Base-by-base conservation (phyloP, 371 early-diverging fungal genomes). In the Circinella minor region DNA sequence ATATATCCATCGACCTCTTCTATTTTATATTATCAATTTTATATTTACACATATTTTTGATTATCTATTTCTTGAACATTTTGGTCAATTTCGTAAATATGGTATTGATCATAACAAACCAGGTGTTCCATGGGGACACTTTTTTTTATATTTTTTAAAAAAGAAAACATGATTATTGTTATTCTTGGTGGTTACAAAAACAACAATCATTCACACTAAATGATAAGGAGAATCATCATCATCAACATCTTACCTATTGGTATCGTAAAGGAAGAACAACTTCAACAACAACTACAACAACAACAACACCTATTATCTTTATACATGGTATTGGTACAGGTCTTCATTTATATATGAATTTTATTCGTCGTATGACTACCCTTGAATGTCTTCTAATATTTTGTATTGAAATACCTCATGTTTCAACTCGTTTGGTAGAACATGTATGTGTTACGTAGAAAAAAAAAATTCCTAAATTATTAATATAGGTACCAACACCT, bases 311-410 rank as follows among this genome's bases (percentile, higher is more conserved):
- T 0, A 68, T 92, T 17, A 85, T 90, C 1, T 91, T 91, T 67
- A 80, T 91, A 36, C 91, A 91, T 71, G 92, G 93, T 17, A 86
- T 92, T 51, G 90, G 89, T 4, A 79, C 82, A 47, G 91, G 92
- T 3, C 71, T 89, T 6, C 71, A 85, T 10, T 75, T 83, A 51
- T 91, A 92, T 69, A 68, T 76, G 20, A 81, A 84, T 17, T 85
- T 89, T 63, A 73, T 92, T 39, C 75, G 79, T 60, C 77, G 78
- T n/a, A 65, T 84, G 43, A 36, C 63, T 10, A 37, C 54, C 5
- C 66, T 81, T 10, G 75, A 82, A 18, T 84, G 90, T 10, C 88
- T 90, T 1, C 61, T 92, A n/a, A n/a, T n/a, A 11, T 89, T 89
- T 65, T 71, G 89, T 18, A 75, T 91, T 4, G 93, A 92, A 68